These are phyloP conservation scores for Pseudocercospora cruenta DNA, from an alignment of 2,329 filamentous ascomycete species.

Conservation along the genomic window DNA sequence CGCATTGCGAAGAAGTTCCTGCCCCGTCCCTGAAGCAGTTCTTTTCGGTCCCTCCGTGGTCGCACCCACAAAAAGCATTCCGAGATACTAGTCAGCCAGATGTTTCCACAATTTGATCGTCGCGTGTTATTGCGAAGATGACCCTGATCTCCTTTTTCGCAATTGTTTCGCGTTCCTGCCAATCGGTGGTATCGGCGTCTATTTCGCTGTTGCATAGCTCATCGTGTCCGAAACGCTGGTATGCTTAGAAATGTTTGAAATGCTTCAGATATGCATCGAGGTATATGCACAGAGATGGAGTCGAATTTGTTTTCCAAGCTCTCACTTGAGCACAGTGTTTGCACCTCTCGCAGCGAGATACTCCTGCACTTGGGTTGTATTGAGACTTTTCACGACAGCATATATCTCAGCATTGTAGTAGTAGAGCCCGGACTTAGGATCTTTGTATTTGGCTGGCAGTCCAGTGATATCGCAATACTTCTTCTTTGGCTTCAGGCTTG, in stretches of 20 bases:
- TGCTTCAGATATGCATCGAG: background rate
- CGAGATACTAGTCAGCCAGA: background rate
- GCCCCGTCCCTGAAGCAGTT: conserved; percentile 9
- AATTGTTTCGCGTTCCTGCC: background rate
- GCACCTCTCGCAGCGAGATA: conserved; percentile 89
- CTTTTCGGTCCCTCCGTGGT: conserved; percentile 8
- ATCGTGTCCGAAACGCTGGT: background rate
- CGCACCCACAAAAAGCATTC: background rate
- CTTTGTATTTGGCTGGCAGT: conserved; percentile 84
- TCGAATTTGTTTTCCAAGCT: background rate
- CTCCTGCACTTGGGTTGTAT: conserved; percentile 81
- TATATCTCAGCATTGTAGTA: conserved; percentile 96
- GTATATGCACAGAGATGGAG: background rate
- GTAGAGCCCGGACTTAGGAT: conserved; percentile 89
- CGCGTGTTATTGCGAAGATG: conserved; percentile 1
- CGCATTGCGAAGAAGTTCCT: conserved; percentile 13
- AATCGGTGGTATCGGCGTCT: background rate
- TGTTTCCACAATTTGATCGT: background rate
- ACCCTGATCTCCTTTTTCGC: background rate
- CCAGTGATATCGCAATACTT: conserved; percentile 97
- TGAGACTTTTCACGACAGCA: conserved; percentile 75
- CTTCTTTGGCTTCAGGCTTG: conserved; percentile 76
- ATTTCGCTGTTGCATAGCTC: background rate
- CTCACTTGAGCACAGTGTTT: conserved; percentile 88
- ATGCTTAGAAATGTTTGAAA: background rate